phyloP scores from a whole-genome alignment of 805 yeast genomes.

The Crinitomyces ghanaensis region DNA sequence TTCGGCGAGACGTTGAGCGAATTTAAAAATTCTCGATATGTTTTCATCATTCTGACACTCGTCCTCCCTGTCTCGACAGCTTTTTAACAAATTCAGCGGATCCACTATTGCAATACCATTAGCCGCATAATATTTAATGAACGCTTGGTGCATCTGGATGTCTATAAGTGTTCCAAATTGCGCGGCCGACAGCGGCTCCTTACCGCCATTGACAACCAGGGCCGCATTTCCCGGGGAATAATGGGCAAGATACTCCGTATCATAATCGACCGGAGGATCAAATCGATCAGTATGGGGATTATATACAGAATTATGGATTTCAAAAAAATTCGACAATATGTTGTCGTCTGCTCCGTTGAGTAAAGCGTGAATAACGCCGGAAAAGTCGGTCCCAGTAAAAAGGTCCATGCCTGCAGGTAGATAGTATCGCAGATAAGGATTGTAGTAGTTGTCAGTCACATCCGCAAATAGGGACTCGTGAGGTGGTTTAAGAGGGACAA shows the following conservation, averaged over 20 bases:
- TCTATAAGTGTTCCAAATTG: constrained; percentile 19
- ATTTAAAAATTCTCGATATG: no score
- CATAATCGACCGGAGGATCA: constrained; percentile 6
- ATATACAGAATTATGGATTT: no score
- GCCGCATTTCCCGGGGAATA: constrained; percentile 15
- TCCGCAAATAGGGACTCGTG: constrained; percentile 6
- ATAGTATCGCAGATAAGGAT: constrained; percentile 10
- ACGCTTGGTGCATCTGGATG: constrained; percentile 20
- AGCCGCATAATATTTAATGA: constrained; percentile 13
- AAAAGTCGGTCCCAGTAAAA: constrained; percentile 8
- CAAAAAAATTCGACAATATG: no score
- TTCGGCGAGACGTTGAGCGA: no score
- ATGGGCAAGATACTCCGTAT: constrained; percentile 13
- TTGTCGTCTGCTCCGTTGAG: constrained; percentile 6
- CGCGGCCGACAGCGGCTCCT: constrained; percentile 5
- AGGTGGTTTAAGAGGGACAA: constrained; percentile 19
- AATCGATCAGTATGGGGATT: constrained; percentile 5
- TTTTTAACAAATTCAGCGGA: constrained; percentile 13
- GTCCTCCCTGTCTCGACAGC: no score
- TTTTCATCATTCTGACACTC: no score
- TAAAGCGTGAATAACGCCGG: constrained; percentile 6
- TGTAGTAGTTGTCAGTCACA: constrained; percentile 9
- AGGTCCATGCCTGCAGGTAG: constrained; percentile 15
- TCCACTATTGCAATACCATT: constrained; percentile 14
- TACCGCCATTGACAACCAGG: constrained; percentile 4